Evolutionary conservation across 257 asterid genomes (phyloP), one percentile per base, ranked within the genome.

Genomic region (Petunia secreta): DNA sequence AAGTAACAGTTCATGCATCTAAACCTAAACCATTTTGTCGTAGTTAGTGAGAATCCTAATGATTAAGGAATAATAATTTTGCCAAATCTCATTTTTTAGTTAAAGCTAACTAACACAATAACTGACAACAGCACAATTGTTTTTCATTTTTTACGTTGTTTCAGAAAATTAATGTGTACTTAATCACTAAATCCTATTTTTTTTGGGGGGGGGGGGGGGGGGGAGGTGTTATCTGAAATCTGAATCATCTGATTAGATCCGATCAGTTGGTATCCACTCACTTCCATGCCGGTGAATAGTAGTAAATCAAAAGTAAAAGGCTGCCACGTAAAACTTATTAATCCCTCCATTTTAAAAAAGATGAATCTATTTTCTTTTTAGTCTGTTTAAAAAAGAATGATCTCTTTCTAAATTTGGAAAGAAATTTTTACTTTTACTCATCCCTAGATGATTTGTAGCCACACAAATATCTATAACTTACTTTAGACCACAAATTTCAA

Each of bases 221-320:
- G 25, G 25, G 25, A 25, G 25, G 25, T 25, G 25, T 25, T 25
- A 25, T 25, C 25, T 25, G 25, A 25, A 25, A 50, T 73, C 46
- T 73, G 77, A 73, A 9, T 73, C 62, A 50, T 73, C 34, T 71
- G 77, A 3, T 2, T 9, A 50, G 46, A 71, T 48, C 34, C 46
- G 77, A 71, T 71, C 13, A 25, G 8, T 73, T 50, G 44, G 44
- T 36, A 39, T 73, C 78, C 78, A 73, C 78, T 48, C 78, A 48
- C 78, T 50, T 73, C 62, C 46, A 73, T 2, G 25, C 5, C 13
- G 44, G 46, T 50, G 62, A 71, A 11, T 59, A 48, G 77, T 34
- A 50, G 25, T 25, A 50, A 13, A 71, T 71, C 34, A 71, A 34
- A 73, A 50, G 25, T 5, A 11, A 73, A 73, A 71, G 2, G 46